A percentile compares a stretch with the other conserved stretches of the same genome.
Evolutionary conservation across 192 early-diverging fungal species (phyloP).

Genomic region (Backusella tuberculispora): DNA sequence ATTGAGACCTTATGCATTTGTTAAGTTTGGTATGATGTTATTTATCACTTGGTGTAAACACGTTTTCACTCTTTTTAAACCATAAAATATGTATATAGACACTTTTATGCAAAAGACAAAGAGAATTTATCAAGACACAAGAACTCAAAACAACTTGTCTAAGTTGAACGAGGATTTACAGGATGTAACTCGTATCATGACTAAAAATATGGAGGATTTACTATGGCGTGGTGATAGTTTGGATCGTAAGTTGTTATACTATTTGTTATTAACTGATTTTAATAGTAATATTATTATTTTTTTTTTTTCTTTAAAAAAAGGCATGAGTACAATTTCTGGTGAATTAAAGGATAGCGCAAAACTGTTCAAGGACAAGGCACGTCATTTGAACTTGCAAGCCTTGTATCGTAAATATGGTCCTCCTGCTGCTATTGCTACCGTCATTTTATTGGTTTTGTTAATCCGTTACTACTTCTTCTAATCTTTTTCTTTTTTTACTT

Average conservation of each 20-base stretch:
- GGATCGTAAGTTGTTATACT: constrained; percentile 56
- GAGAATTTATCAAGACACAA: constrained; percentile 93
- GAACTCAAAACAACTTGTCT: constrained; percentile 88
- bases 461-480: constrained; percentile 61
- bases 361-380: constrained; percentile 83
- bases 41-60: neutral
- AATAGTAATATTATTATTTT: no score
- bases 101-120: constrained; percentile 99
- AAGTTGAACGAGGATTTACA: constrained; percentile 95
- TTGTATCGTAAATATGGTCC: constrained; percentile 96
- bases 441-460: constrained; percentile 84
- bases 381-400: constrained; percentile 85
- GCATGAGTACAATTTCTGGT: constrained; percentile 46
- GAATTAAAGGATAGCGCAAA: constrained; percentile 63
- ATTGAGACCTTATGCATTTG: constrained; percentile 95
- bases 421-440: constrained; percentile 71
- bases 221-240: constrained; percentile 88
- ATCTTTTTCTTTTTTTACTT: neutral
- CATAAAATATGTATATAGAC: constrained; percentile 55
- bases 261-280: neutral
- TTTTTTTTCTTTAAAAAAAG: constrained; percentile 23
- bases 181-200: constrained; percentile 98
- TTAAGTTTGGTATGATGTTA: constrained; percentile 79
- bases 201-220: constrained; percentile 95
- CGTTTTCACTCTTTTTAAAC: neutral